Conservation (phyloP, 306 rosid genomes). For the Ammopiptanthus mongolicus region DNA sequence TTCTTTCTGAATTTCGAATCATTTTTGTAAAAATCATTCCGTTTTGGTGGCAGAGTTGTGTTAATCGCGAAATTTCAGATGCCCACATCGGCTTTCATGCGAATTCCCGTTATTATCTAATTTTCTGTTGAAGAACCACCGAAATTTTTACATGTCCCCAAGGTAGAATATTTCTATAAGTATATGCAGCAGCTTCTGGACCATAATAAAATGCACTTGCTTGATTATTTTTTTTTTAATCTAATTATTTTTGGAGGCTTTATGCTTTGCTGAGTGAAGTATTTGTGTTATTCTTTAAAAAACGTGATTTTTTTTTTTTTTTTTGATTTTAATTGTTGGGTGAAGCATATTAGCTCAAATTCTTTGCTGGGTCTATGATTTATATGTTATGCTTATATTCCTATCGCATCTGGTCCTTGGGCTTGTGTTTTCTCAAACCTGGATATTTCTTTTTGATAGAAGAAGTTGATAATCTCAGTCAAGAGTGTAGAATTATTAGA, state of each 20-base stretch:
- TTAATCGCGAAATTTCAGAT: background rate
- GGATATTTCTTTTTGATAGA: background rate
- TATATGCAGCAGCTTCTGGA: background rate
- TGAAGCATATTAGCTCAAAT: background rate
- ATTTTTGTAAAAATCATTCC: background rate
- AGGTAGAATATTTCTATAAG: slow-evolving; percentile 12
- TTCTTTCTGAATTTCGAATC: background rate
- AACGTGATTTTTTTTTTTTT: background rate
- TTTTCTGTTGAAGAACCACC: background rate
- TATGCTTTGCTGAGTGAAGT: background rate
- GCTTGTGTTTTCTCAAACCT: background rate
- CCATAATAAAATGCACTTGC: background rate
- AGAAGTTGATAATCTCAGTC: background rate
- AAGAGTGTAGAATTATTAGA: background rate
- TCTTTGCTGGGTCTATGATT: background rate
- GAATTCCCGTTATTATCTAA: background rate
- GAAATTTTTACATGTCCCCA: background rate
- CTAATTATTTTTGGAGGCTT: background rate
- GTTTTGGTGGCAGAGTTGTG: background rate
- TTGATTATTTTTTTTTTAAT: background rate
- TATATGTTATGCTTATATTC: background rate
- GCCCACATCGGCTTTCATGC: background rate
- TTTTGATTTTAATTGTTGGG: background rate
- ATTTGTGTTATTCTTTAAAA: background rate
- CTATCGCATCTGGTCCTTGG: background rate